Evolutionary conservation across 805 yeast genomes (phyloP).

Genomic region (Cyberlindnera suaveolens): DNA sequence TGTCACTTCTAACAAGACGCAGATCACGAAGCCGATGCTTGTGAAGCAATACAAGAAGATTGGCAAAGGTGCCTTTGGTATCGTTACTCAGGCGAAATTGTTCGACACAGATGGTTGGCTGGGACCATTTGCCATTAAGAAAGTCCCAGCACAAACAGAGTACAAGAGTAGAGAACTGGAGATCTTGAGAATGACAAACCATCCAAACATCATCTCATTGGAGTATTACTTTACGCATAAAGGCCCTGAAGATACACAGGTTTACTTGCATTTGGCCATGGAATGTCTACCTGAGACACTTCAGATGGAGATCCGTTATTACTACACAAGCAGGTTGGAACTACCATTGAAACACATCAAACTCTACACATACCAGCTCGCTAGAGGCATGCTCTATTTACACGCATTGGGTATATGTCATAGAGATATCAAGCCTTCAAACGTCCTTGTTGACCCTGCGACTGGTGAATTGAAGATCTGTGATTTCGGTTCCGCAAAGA

Average conservation of each 20-base stretch:
- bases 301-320: slow-evolving; percentile 68
- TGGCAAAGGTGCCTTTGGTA: slow-evolving; percentile 86
- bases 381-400: slow-evolving; percentile 76
- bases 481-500: slow-evolving; percentile 83
- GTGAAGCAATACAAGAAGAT: slow-evolving; percentile 67
- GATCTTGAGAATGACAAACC: slow-evolving; percentile 65
- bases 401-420: slow-evolving; percentile 79
- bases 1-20: slow-evolving; percentile 57
- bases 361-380: slow-evolving; percentile 71
- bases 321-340: slow-evolving; percentile 51
- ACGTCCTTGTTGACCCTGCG: slow-evolving; percentile 68
- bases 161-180: slow-evolving; percentile 79
- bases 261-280: slow-evolving; percentile 81
- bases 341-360: slow-evolving; percentile 71
- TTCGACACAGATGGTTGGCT: slow-evolving; percentile 44
- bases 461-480: slow-evolving; percentile 66
- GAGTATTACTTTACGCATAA: slow-evolving; percentile 67
- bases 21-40: slow-evolving; percentile 51
- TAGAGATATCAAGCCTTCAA: slow-evolving; percentile 81
- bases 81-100: slow-evolving; percentile 69
- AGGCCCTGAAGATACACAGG: slow-evolving; percentile 53
- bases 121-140: slow-evolving; percentile 80
- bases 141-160: slow-evolving; percentile 85
- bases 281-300: slow-evolving; percentile 80
- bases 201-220: slow-evolving; percentile 71